phyloP scores from a whole-genome alignment of 2,329 filamentous ascomycete species.

The Colletotrichum sp. region DNA sequence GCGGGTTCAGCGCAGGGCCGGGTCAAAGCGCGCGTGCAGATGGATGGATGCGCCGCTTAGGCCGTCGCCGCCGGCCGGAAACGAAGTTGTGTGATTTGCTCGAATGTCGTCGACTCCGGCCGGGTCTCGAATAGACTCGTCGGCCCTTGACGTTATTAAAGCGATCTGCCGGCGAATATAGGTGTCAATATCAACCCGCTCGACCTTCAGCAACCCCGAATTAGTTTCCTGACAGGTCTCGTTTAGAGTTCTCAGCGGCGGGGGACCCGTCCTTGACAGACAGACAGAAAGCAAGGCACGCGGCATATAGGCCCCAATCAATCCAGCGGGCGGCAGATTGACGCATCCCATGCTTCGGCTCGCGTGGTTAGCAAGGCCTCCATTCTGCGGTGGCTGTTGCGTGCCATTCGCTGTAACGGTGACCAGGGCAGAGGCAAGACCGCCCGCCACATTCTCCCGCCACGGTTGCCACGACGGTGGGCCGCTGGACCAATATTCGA shows the following conservation, averaged over 20 bases:
- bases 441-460: neutral
- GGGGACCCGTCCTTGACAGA: neutral
- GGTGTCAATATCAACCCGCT: neutral
- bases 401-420: conserved; percentile 4
- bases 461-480: neutral
- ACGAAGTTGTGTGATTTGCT: neutral
- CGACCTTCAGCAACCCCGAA: neutral
- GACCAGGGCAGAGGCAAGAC: neutral
- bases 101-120: neutral
- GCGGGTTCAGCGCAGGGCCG: neutral
- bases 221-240: neutral
- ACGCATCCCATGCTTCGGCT: neutral
- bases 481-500: neutral
- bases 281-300: neutral
- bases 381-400: neutral
- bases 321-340: conserved; percentile 7
- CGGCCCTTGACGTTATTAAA: neutral
- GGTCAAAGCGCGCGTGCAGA: conserved; percentile 8
- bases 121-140: neutral
- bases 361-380: neutral
- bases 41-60: neutral
- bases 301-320: neutral
- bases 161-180: conserved; percentile 8
- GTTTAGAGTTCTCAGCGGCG: neutral
- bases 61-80: neutral